Conservation (phyloP, 2,329 filamentous ascomycete genomes). For the Hypocreales sp. region DNA sequence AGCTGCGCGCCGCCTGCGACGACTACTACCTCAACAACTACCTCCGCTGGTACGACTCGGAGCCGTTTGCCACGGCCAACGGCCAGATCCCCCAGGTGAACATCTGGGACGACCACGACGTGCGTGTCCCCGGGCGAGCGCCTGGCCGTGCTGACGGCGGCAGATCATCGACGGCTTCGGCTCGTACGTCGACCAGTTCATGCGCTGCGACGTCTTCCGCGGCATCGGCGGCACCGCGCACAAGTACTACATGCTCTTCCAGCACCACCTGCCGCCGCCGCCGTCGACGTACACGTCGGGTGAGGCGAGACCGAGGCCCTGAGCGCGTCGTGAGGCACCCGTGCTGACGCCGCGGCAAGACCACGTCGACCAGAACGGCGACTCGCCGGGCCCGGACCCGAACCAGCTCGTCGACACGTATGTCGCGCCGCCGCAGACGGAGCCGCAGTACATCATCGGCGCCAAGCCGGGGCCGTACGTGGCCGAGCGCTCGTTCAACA, state of each 20-base stretch:
- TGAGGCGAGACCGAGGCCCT: slow-evolving; percentile 7
- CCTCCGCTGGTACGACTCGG: slow-evolving; percentile 65
- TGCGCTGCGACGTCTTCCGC: slow-evolving; percentile 81
- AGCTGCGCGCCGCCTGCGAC: slow-evolving; percentile 71
- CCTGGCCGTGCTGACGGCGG: too few species aligned
- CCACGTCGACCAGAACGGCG: slow-evolving; percentile 8
- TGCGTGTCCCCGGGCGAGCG: too few species aligned
- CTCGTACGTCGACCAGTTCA: slow-evolving; percentile 86
- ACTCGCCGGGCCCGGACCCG: slow-evolving; percentile 44
- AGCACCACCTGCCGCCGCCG: slow-evolving; percentile 82
- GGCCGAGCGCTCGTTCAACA: slow-evolving; percentile 68
- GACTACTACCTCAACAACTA: slow-evolving; percentile 88
- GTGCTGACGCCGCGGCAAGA: slow-evolving; percentile 1
- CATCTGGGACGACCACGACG: slow-evolving; percentile 92
- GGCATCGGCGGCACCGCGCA: slow-evolving; percentile 85
- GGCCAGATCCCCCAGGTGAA: slow-evolving; percentile 92
- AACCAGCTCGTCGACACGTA: slow-evolving; percentile 61
- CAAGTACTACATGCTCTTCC: slow-evolving; percentile 97
- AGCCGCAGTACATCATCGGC: slow-evolving; percentile 67
- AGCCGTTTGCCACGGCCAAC: slow-evolving; percentile 73
- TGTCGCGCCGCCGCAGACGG: slow-evolving; percentile 40
- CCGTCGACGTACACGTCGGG: slow-evolving; percentile 74
- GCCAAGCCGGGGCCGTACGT: slow-evolving; percentile 77
- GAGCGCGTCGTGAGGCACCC: background rate
- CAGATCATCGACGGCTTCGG: slow-evolving; percentile 86